Evolutionary conservation across 768 basidiomycete species (phyloP), one percentile per base, ranked within the genome.

Genomic region (Russula ochroleuca): DNA sequence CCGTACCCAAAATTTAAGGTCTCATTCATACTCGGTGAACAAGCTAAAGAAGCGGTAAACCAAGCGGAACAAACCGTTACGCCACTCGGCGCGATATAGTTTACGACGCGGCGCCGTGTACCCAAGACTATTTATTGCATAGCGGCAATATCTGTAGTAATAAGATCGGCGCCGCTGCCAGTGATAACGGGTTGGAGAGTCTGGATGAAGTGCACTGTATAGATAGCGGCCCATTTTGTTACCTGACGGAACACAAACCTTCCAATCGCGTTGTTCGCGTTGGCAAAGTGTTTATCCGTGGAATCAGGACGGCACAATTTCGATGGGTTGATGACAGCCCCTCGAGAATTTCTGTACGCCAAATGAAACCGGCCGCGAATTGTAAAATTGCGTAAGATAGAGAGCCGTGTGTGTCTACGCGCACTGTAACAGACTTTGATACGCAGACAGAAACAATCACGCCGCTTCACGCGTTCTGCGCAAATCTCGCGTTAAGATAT

Each of bases 261-360:
- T 49, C 67, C 61, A 31, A 70, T 52, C 10, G 59, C 57, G 62
- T 72, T 73, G 28, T 28, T 28, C 17, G 70, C 69, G 59, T 76
- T 78, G 17, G 67, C 28, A 28, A 28, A 28, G 28, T 28, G 28
- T 28, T 28, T 28, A 28, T 28, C 5, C 28, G 28, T 28, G 5
- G 28, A 28, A 28, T 5, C 28, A 28, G 28, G 28, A 28, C 28
- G 28, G 28, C 63, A 83, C 81, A 52, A 83, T 76, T 52, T 74
- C 78, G 59, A 82, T 78, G 43, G 77, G 74, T 64, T 82, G 77
- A 64, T 82, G 78, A 69, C 80, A 82, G 49, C 79, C 66, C 19
- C 62, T 66, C 57, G 63, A n/a, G 37, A 78, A 81, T 5, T 72
- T 73, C 31, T 78, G 78, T 28, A 80, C 72, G 13, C n/a, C n/a